Percentiles rank a stretch among this genome's conserved stretches.
Evolutionary conservation across 2,329 filamentous ascomycete genomes (phyloP).

Genomic region (Pyrenochaeta sp.): DNA sequence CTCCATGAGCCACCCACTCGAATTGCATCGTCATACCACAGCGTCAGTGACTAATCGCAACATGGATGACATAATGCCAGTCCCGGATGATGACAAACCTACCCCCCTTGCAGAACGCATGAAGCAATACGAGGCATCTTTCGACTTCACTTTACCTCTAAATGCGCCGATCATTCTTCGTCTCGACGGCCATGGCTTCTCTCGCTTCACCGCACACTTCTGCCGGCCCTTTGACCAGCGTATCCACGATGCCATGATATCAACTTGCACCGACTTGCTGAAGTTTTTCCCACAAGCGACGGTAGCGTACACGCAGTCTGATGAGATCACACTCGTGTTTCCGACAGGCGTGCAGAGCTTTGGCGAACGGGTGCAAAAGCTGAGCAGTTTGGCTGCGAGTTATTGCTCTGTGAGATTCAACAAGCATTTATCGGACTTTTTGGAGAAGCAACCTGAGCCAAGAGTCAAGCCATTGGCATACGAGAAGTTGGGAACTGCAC

Average conservation of each 20-base stretch:
- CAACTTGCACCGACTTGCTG: constrained; percentile 35
- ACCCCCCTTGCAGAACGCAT: constrained; percentile 38
- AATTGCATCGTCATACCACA: background rate
- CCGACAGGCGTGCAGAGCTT: constrained; percentile 36
- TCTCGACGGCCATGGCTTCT: constrained; percentile 44
- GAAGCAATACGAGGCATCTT: constrained; percentile 42
- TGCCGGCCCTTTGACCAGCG: constrained; percentile 40
- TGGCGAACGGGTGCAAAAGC: constrained; percentile 41
- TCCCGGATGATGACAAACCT: constrained; percentile 2
- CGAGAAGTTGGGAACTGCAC: constrained; percentile 25
- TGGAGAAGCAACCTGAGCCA: constrained; percentile 27
- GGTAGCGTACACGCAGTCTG: constrained; percentile 44
- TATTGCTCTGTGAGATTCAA: constrained; percentile 41
- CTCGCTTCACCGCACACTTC: constrained; percentile 39
- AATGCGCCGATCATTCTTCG: constrained; percentile 33
- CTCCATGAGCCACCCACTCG: background rate
- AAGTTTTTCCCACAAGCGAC: constrained; percentile 38
- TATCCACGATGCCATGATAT: constrained; percentile 41
- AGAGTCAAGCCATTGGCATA: constrained; percentile 22
- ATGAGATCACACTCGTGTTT: constrained; percentile 45
- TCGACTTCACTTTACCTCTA: constrained; percentile 31
- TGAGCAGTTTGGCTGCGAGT: constrained; percentile 37
- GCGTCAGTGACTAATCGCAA: background rate
- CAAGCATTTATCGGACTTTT: constrained; percentile 21
- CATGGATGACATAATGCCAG: background rate